These are phyloP conservation scores for Phytophthora kernoviae DNA, from an alignment of 352 stramenopile genomes.

Conservation along the genomic window DNA sequence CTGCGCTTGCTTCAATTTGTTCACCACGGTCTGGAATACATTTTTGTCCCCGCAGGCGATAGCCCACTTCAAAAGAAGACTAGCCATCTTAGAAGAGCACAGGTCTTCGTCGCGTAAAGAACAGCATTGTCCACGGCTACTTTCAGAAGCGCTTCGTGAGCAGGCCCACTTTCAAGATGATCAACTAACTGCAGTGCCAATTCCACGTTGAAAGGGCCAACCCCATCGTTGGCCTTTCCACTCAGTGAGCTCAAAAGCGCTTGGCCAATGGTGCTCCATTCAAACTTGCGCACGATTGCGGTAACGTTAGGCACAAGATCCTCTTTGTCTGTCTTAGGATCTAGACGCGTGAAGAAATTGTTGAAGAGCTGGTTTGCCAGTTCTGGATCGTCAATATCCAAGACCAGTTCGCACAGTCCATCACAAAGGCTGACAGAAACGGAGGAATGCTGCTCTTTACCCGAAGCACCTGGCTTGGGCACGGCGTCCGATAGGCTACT, in stretches of 20 bases:
- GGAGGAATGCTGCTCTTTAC: no score
- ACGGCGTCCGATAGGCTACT: background rate
- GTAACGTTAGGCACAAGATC: slow-evolving; percentile 1
- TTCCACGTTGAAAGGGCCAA: slow-evolving; percentile 7
- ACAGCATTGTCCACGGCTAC: background rate
- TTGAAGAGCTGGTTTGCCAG: slow-evolving; percentile 18
- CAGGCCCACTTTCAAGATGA: background rate
- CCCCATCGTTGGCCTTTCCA: slow-evolving; percentile 1
- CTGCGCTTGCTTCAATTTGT: slow-evolving; percentile 3
- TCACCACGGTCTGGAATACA: slow-evolving; percentile 1
- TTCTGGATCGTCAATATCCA: slow-evolving; percentile 6
- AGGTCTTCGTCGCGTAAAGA: background rate
- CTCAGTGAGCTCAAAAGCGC: slow-evolving; percentile 3
- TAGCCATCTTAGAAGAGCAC: background rate
- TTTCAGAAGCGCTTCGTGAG: slow-evolving; percentile 5
- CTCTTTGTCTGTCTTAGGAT: slow-evolving; percentile 1
- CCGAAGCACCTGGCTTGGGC: no score
- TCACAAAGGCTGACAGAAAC: background rate
- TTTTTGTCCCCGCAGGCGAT: background rate
- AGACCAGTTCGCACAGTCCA: slow-evolving; percentile 8
- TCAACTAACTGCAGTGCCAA: slow-evolving; percentile 2
- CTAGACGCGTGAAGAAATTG: slow-evolving; percentile 5
- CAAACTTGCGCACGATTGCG: slow-evolving; percentile 8
- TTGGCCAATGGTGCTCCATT: slow-evolving; percentile 11
- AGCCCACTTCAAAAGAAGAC: slow-evolving; percentile 8